These are phyloP conservation scores for Huiozyma sinensis DNA, from an alignment of 805 yeast genomes.

Conservation along the genomic window DNA sequence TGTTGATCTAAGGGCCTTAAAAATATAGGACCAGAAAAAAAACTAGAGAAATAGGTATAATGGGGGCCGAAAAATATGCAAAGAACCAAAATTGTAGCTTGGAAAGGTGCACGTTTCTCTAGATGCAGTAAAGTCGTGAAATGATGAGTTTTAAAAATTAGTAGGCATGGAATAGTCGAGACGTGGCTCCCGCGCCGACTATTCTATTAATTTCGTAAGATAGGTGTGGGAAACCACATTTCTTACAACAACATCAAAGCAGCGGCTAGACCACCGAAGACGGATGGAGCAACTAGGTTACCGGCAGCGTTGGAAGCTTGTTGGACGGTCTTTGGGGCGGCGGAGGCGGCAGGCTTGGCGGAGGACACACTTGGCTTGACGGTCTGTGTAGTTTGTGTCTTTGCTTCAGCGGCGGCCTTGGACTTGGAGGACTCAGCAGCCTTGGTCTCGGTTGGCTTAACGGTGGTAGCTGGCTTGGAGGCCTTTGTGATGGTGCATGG, in stretches of 20 bases:
- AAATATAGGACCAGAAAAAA: not conserved
- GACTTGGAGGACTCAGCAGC: slow-evolving; percentile 10
- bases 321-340: slow-evolving; percentile 1
- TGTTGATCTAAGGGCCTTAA: not conserved
- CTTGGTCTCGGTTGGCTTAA: slow-evolving; percentile 3
- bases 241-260: slow-evolving; percentile 8
- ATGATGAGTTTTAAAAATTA: no score
- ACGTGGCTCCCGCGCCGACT: no score
- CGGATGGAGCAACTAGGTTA: slow-evolving; percentile 8
- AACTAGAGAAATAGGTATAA: not conserved
- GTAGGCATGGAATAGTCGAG: no score
- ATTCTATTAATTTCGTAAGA: no score
- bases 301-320: slow-evolving; percentile 5
- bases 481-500: not conserved
- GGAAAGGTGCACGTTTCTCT: not conserved
- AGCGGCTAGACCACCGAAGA: slow-evolving; percentile 9
- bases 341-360: not conserved
- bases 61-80: not conserved
- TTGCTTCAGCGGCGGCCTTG: slow-evolving; percentile 3
- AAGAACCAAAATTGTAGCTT: not conserved
- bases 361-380: slow-evolving; percentile 8
- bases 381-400: slow-evolving; percentile 4
- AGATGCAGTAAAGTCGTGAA: no score
- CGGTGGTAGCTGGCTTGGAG: slow-evolving; percentile 32
- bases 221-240: no score